These are phyloP conservation scores for Sugiyamaella boreocaroliniensis DNA, from an alignment of 805 yeast species.

Conservation along the genomic window DNA sequence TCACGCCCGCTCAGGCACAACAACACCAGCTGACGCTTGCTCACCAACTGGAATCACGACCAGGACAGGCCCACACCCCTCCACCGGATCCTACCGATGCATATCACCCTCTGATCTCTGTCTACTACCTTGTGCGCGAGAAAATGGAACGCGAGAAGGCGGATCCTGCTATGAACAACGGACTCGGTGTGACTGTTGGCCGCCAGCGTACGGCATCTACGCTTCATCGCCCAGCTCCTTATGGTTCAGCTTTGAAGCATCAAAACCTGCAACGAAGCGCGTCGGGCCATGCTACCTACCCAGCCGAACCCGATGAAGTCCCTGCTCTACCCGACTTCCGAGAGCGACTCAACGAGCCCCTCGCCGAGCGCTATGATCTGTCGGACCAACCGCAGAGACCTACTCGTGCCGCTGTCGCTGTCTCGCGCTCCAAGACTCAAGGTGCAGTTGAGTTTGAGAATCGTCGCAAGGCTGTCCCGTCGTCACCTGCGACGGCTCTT, in stretches of 20 bases:
- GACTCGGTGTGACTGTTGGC: constrained; percentile 1
- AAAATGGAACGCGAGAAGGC: constrained; percentile 58
- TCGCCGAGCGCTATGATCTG: not conserved
- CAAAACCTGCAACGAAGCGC: not conserved
- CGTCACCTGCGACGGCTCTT: constrained; percentile 1
- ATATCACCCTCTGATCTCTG: constrained; percentile 81
- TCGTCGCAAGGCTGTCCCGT: not conserved
- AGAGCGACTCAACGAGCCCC: not conserved
- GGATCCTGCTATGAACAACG: not conserved
- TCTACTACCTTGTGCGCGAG: constrained; percentile 81
- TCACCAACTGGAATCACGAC: not conserved
- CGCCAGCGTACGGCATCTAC: not conserved
- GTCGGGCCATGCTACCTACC: not conserved
- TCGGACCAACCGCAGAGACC: constrained; percentile 5
- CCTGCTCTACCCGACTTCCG: not conserved
- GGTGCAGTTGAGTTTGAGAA: constrained; percentile 8
- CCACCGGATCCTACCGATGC: constrained; percentile 72
- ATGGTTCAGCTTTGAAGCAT: not conserved
- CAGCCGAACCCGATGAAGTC: not conserved
- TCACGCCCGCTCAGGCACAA: not conserved
- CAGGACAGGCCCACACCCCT: not conserved
- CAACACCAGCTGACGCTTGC: not conserved
- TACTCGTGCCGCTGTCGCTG: constrained; percentile 1
- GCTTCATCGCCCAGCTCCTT: not conserved
- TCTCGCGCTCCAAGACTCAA: constrained; percentile 15